These are phyloP conservation scores for Neltuma alba DNA, from an alignment of 306 rosid species.

Conservation along the genomic window DNA sequence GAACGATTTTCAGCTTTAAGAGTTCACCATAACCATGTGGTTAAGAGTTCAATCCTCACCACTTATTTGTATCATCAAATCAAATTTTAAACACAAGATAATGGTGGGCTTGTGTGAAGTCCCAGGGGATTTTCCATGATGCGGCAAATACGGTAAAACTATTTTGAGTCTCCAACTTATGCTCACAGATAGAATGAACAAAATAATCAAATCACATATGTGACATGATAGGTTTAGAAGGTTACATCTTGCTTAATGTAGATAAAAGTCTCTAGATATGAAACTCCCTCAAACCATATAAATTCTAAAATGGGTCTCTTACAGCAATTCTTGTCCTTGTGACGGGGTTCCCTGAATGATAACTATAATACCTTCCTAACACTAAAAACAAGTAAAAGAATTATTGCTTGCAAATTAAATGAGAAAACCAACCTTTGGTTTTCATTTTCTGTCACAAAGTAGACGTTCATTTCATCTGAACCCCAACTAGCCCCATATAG, in stretches of 20 bases:
- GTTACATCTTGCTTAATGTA: background rate
- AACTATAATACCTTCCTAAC: slow-evolving; percentile 8
- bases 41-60: slow-evolving; percentile 5
- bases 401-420: slow-evolving; percentile 17
- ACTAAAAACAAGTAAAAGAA: slow-evolving; percentile 28
- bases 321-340: slow-evolving; percentile 24
- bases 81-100: background rate
- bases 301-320: slow-evolving; percentile 25
- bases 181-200: background rate
- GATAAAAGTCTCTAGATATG: background rate
- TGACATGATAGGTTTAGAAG: slow-evolving; percentile 18
- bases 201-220: background rate
- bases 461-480: slow-evolving; percentile 44
- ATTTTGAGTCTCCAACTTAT: background rate
- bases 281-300: background rate
- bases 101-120: background rate
- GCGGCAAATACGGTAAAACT: background rate
- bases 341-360: slow-evolving; percentile 16
- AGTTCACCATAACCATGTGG: background rate
- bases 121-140: background rate
- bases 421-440: slow-evolving; percentile 60
- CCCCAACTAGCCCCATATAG: slow-evolving; percentile 57
- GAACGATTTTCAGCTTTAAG: background rate
- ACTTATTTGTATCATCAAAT: background rate
- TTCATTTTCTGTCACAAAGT: slow-evolving; percentile 63